A percentile compares a stretch with the other conserved stretches of the same genome.
Evolutionary conservation across 257 asterid genomes (phyloP).

Genomic region (Plantago ovata): DNA sequence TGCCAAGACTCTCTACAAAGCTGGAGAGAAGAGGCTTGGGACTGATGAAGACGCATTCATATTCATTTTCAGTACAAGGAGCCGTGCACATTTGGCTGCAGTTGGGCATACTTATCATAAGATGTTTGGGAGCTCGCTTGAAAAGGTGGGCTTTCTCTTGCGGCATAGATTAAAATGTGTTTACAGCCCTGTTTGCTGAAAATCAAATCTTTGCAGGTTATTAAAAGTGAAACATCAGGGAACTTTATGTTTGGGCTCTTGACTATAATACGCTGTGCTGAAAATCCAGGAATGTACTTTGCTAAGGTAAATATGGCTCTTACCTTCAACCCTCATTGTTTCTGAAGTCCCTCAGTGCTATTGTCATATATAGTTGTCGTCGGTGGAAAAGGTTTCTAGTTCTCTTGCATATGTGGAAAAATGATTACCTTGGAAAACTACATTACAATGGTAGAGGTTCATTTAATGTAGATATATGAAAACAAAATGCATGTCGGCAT

Average conservation of each 20-base stretch:
- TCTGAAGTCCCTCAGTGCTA: not conserved
- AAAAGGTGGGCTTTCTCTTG: slow-evolving; percentile 44
- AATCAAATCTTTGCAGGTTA: slow-evolving; percentile 50
- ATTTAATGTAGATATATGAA: not conserved
- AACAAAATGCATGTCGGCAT: not conserved
- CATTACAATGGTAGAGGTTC: not conserved
- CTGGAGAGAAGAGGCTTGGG: slow-evolving; percentile 89
- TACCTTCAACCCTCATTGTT: not conserved
- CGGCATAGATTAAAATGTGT: not conserved
- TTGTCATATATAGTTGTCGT: not conserved
- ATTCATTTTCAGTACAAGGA: slow-evolving; percentile 61
- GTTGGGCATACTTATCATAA: slow-evolving; percentile 59
- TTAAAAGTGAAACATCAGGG: slow-evolving; percentile 89
- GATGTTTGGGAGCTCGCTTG: slow-evolving; percentile 61
- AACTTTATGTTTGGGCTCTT: slow-evolving; percentile 63
- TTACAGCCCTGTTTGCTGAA: slow-evolving; percentile 13
- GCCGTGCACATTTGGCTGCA: slow-evolving; percentile 70
- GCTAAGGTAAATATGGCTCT: slow-evolving; percentile 66
- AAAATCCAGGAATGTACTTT: slow-evolving; percentile 71
- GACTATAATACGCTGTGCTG: slow-evolving; percentile 69
- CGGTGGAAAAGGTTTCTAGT: not conserved
- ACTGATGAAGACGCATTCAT: slow-evolving; percentile 84
- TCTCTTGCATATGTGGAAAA: no score
- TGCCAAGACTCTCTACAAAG: slow-evolving; percentile 81
- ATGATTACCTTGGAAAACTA: not conserved